These are phyloP conservation scores for Dictyostelium purpureum DNA, from an alignment of 78 protist species.

Conservation along the genomic window DNA sequence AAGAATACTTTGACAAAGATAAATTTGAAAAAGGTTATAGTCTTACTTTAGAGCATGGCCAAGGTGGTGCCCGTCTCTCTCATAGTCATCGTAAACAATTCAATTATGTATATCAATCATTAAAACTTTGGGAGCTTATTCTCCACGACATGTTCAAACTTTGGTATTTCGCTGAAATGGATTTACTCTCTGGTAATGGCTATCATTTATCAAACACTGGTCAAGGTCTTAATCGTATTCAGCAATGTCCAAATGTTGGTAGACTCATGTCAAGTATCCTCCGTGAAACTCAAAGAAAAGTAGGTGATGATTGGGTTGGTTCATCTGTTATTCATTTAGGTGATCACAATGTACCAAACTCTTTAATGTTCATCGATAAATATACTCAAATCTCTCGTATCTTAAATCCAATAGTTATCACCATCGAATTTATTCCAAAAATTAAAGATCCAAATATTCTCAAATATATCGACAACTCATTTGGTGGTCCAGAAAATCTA, in stretches of 20 bases:
- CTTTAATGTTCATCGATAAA: slow-evolving; percentile 97
- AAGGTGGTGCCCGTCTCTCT: slow-evolving; percentile 89
- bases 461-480: slow-evolving; percentile 34
- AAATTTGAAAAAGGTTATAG: slow-evolving; percentile 38
- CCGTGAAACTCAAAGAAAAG: slow-evolving; percentile 64
- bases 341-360: slow-evolving; percentile 97
- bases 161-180: slow-evolving; percentile 93
- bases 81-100: slow-evolving; percentile 91
- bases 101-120: slow-evolving; percentile 91
- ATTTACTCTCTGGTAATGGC: slow-evolving; percentile 72
- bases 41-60: slow-evolving; percentile 47
- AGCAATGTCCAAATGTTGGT: slow-evolving; percentile 77
- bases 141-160: slow-evolving; percentile 93
- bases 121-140: slow-evolving; percentile 95
- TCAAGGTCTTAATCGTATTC: slow-evolving; percentile 94
- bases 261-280: slow-evolving; percentile 82
- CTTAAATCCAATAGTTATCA: slow-evolving; percentile 85
- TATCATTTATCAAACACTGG: slow-evolving; percentile 75
- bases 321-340: slow-evolving; percentile 95
- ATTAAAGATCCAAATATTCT: slow-evolving; percentile 30
- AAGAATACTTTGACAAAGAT: slow-evolving; percentile 69
- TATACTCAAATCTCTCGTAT: slow-evolving; percentile 93
- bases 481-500: slow-evolving; percentile 55
- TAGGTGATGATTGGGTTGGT: slow-evolving; percentile 96
- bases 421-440: slow-evolving; percentile 47